Base-by-base conservation (phyloP, 129 eudicot genomes). In the Mikania micrantha region DNA sequence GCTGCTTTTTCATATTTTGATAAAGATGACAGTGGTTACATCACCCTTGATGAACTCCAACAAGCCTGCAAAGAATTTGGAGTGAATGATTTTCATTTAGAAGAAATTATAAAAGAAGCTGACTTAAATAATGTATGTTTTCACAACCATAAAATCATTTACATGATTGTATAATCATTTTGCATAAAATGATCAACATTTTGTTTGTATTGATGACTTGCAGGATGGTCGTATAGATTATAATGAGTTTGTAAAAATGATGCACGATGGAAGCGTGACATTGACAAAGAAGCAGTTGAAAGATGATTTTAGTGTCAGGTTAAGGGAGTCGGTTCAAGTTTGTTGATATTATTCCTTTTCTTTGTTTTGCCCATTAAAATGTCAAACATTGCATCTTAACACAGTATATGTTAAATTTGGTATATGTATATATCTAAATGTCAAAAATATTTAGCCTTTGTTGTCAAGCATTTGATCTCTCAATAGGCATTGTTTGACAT, bases 191-290 rank as follows among this genome's bases (percentile, higher is more conserved):
- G 40, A 25, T 25, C 3, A 1, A 39, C 31, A 27, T 10, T 58
- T 12, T 12, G 60, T 66, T 60, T 22, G 41, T 19, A 19, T 11
- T 47, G 34, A 29, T 47, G 42, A 38, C 34, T 62, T 85, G 70
- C 84, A 88, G 96, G 96, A 88, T 60, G 96, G 96, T 6, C 81
- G 92, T 40, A 88, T 88, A 44, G 92, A 88, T 69, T 88, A 80
- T 52, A 76, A 66, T 2, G 92, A 88, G 70, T 88, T 88, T 76
- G 92, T 88, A 39, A 85, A 85, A 47, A 88, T 88, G 92, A 85
- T 88, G 92, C 87, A 78, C 42, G 78, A 71, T 60, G 92, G 84
- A 63, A 83, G 48, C 68, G 59, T 74, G 13, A 80, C 31, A n/a
- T 69, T 72, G 25, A 80, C 71, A 47, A 71, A 71, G 57, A 85